Evolutionary conservation across 116 monocot genomes (phyloP).

Genomic region (Phalaenopsis hybrid): DNA sequence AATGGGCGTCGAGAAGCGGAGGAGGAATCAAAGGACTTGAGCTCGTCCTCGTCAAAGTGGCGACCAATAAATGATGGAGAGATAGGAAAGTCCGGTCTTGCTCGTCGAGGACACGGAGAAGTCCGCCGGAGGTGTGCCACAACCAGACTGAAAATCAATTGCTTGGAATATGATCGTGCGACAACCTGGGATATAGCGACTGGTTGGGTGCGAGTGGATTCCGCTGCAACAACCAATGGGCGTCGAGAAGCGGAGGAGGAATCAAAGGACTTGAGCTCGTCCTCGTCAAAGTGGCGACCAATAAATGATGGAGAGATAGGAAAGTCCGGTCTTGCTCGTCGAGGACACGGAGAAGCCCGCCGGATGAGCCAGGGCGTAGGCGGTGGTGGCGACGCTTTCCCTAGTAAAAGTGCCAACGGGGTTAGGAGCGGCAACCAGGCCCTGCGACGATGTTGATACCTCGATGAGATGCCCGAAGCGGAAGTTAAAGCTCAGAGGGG

Average conservation of each 20-base stretch:
- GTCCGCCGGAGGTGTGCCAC: slow-evolving; percentile 16
- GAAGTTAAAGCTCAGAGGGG: slow-evolving; percentile 85
- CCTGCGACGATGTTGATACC: slow-evolving; percentile 37
- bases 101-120: no score
- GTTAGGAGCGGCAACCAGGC: slow-evolving; percentile 7
- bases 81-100: no score
- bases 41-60: no score
- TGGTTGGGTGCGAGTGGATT: not conserved
- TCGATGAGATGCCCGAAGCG: slow-evolving; percentile 34
- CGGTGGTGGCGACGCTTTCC: slow-evolving; percentile 22
- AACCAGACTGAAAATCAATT: slow-evolving; percentile 6
- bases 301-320: slow-evolving; percentile 37
- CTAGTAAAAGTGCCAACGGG: not conserved
- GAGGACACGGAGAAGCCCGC: slow-evolving; percentile 29
- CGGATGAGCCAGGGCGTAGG: slow-evolving; percentile 15
- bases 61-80: no score
- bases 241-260: slow-evolving; percentile 37
- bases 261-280: slow-evolving; percentile 95
- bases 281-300: slow-evolving; percentile 93
- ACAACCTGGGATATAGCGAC: not conserved
- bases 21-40: no score
- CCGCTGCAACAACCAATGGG: not conserved
- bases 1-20: no score
- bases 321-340: slow-evolving; percentile 44
- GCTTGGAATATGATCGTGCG: not conserved